Percentiles rank a stretch among this genome's conserved stretches.
Conservation (phyloP, 2,329 filamentous ascomycete genomes). For the Aspergillus ibericus region DNA sequence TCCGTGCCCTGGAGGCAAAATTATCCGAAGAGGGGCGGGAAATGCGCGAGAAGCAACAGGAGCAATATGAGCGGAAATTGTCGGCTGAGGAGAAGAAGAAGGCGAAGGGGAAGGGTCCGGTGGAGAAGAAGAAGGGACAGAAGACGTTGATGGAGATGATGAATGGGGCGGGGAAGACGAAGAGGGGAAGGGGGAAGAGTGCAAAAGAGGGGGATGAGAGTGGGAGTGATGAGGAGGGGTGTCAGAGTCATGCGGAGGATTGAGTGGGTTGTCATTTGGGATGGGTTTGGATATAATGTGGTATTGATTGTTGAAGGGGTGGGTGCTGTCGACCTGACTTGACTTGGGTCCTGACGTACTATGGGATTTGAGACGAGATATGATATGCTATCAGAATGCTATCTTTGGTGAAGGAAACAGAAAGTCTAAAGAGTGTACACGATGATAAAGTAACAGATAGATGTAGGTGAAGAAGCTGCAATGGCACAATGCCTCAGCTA, state of each 20-base stretch:
- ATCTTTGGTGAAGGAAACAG: no score
- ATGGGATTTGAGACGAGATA: no score
- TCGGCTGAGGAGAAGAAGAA: slow-evolving; percentile 57
- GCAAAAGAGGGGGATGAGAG: slow-evolving; percentile 7
- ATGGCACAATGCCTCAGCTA: no score
- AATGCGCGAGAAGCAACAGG: slow-evolving; percentile 74
- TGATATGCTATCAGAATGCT: no score
- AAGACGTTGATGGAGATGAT: slow-evolving; percentile 39
- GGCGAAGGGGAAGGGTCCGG: slow-evolving; percentile 49
- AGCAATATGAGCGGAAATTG: slow-evolving; percentile 74
- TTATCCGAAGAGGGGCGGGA: slow-evolving; percentile 66
- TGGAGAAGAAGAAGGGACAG: slow-evolving; percentile 30
- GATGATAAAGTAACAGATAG: no score
- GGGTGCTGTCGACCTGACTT: no score
- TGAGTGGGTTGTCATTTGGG: neutral
- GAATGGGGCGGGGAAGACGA: slow-evolving; percentile 21
- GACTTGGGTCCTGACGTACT: no score
- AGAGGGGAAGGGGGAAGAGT: slow-evolving; percentile 1
- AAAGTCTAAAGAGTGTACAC: no score
- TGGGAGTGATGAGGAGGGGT: slow-evolving; percentile 24
- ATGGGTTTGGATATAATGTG: no score
- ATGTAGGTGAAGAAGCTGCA: no score
- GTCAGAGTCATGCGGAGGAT: slow-evolving; percentile 16
- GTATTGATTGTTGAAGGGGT: no score
- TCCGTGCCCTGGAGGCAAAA: slow-evolving; percentile 63